These are phyloP conservation scores for Melampsora abietis-canadensis DNA, from an alignment of 1,284 basidiomycete genomes.

Conservation along the genomic window DNA sequence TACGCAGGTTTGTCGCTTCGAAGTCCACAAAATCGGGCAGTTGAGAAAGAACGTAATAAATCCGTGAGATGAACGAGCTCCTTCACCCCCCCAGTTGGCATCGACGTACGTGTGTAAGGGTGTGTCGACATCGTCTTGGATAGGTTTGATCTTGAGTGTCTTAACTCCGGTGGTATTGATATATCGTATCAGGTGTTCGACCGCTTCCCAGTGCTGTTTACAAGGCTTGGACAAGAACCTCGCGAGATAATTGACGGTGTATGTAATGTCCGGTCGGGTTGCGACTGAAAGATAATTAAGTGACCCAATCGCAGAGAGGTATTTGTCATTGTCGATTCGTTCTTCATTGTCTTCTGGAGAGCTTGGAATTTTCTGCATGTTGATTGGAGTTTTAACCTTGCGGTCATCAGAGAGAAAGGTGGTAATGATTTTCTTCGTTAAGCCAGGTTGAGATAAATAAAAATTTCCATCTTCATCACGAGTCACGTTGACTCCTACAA, in stretches of 20 bases:
- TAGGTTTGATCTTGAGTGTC: conserved; percentile 46
- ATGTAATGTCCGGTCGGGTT: neutral
- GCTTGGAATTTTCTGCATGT: neutral
- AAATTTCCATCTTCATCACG: neutral
- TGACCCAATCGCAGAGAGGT: neutral
- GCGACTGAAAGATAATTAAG: conserved; percentile 11
- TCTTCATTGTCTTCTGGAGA: neutral
- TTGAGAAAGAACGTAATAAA: no score
- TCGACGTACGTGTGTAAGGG: no score
- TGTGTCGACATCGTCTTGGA: no score
- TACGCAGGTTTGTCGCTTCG: no score
- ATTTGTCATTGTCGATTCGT: neutral
- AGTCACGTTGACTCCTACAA: neutral
- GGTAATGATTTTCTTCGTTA: neutral
- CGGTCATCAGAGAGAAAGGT: neutral
- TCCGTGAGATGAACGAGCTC: no score
- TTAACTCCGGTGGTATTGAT: conserved; percentile 97
- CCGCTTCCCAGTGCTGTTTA: neutral
- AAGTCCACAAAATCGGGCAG: no score
- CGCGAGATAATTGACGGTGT: neutral
- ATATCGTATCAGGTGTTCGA: conserved; percentile 55
- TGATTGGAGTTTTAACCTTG: neutral
- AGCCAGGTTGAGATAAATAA: neutral
- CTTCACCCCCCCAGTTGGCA: no score
- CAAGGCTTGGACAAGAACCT: neutral